phyloP scores from a whole-genome alignment of 495 filamentous ascomycete genomes.

The Penicillium pulvis region DNA sequence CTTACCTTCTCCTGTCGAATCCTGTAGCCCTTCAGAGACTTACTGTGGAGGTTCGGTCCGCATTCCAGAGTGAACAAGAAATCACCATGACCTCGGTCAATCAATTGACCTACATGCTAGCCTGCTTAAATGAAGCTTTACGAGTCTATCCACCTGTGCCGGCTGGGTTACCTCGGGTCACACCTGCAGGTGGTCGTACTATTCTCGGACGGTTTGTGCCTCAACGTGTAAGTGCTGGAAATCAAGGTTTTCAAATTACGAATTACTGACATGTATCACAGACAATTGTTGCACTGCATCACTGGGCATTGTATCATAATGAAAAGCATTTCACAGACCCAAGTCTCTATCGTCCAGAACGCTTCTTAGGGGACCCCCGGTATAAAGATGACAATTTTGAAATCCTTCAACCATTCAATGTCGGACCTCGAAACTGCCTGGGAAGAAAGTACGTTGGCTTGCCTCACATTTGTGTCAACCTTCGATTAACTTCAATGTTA shows the following conservation, averaged over 20 bases:
- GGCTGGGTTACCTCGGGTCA: conserved; percentile 28
- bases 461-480: neutral
- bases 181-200: conserved; percentile 29
- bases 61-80: conserved; percentile 37
- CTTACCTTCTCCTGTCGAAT: conserved; percentile 52
- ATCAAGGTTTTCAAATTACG: neutral
- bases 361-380: conserved; percentile 4
- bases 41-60: conserved; percentile 43
- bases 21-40: conserved; percentile 37
- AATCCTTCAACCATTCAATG: conserved; percentile 43
- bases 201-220: conserved; percentile 38
- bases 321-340: conserved; percentile 9
- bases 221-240: conserved; percentile 16
- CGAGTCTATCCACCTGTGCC: conserved; percentile 44
- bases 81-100: conserved; percentile 49
- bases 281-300: conserved; percentile 4
- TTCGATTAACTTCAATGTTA: neutral
- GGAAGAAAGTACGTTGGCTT: conserved; percentile 39
- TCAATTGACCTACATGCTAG: conserved; percentile 35
- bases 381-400: conserved; percentile 16
- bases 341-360: neutral
- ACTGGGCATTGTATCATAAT: conserved; percentile 9
- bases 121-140: conserved; percentile 45
- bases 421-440: conserved; percentile 45
- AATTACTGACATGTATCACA: neutral